Evolutionary conservation across 257 asterid species (phyloP).

Genomic region (Paraleonurus japonicus): DNA sequence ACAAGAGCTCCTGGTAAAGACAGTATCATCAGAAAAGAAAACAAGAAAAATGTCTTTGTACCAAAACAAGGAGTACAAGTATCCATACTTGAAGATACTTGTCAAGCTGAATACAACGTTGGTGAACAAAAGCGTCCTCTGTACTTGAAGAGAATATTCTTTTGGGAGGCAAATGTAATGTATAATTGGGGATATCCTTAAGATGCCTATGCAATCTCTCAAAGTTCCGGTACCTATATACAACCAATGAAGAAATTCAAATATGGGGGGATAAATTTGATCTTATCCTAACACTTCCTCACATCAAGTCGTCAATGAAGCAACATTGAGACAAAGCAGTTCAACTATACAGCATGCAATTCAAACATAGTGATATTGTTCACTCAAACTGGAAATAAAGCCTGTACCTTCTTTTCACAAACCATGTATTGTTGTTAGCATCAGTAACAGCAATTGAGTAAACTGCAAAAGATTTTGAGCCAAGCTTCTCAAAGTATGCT

Average conservation of each 20-base stretch:
- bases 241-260: conserved; percentile 24
- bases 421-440: conserved; percentile 77
- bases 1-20: conserved; percentile 74
- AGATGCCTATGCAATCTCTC: conserved; percentile 96
- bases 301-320: conserved; percentile 21
- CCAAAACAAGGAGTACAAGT: conserved; percentile 21
- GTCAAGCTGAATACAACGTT: conserved; percentile 97
- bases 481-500: conserved; percentile 92
- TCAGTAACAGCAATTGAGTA: conserved; percentile 88
- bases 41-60: conserved; percentile 14
- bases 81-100: conserved; percentile 79
- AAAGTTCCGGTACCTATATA: conserved; percentile 83
- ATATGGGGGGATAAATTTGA: conserved; percentile 13
- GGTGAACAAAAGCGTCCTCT: conserved; percentile 96
- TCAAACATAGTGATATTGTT: conserved; percentile 2
- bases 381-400: conserved; percentile 25
- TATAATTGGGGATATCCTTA: conserved; percentile 91
- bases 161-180: conserved; percentile 94
- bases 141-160: conserved; percentile 98
- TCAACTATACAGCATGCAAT: conserved; percentile 6
- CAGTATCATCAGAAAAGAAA: conserved; percentile 25
- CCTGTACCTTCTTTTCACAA: conserved; percentile 86
- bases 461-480: conserved; percentile 94
- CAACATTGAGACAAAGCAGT: not conserved
- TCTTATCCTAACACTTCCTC: conserved; percentile 18